phyloP scores from a whole-genome alignment of 208 protist genomes.

The Trypanosoma platydactyli region DNA sequence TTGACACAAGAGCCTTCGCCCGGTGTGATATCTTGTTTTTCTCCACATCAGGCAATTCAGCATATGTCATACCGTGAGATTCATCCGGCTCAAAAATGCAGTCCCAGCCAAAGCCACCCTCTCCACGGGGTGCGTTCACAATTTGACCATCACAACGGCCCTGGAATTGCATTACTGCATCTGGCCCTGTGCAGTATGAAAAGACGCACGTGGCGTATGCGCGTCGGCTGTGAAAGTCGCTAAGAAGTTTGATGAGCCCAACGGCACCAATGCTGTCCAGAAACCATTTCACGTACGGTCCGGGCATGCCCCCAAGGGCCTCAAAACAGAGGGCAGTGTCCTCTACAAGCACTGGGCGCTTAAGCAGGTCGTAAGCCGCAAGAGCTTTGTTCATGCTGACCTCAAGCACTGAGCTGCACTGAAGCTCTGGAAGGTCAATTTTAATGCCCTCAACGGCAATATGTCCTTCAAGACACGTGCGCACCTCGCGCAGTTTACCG shows the following conservation, averaged over 20 bases:
- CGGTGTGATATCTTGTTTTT: slow-evolving; percentile 98
- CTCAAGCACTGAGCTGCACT: slow-evolving; percentile 87
- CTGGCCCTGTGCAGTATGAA: slow-evolving; percentile 32
- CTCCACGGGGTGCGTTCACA: slow-evolving; percentile 62
- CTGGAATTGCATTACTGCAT: slow-evolving; percentile 60
- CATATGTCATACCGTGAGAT: slow-evolving; percentile 81
- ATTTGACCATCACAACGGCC: slow-evolving; percentile 70
- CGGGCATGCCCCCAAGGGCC: slow-evolving; percentile 94
- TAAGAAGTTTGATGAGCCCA: slow-evolving; percentile 92
- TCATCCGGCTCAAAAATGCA: slow-evolving; percentile 94
- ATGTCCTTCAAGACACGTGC: slow-evolving; percentile 59
- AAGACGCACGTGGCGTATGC: slow-evolving; percentile 88
- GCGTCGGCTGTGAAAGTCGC: slow-evolving; percentile 67
- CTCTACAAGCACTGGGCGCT: slow-evolving; percentile 90
- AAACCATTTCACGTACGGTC: slow-evolving; percentile 99
- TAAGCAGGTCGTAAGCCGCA: slow-evolving; percentile 71
- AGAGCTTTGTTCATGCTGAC: slow-evolving; percentile 94
- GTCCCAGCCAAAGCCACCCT: slow-evolving; percentile 94
- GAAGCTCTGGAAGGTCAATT: slow-evolving; percentile 94
- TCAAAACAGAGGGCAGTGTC: slow-evolving; percentile 98
- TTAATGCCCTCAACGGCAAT: slow-evolving; percentile 69
- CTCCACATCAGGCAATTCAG: slow-evolving; percentile 73
- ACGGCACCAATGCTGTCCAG: slow-evolving; percentile 89
- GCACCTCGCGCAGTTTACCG: slow-evolving; percentile 97
- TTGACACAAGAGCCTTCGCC: slow-evolving; percentile 54